Evolutionary conservation across 23 red algal species (phyloP), one percentile per base, ranked within the genome.

Genomic region (Gracilariopsis chorda): DNA sequence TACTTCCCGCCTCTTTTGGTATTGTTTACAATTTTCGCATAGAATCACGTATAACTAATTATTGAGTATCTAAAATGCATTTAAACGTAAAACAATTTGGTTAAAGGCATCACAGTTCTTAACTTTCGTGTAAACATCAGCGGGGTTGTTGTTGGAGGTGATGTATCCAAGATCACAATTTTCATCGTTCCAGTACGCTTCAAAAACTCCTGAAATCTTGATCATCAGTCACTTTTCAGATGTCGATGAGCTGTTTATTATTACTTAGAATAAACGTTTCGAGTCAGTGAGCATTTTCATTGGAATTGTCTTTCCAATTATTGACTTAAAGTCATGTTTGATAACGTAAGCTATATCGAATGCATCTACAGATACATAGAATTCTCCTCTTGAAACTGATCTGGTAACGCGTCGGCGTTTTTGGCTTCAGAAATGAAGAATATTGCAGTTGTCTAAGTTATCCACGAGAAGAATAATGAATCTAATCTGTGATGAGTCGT

Each of bases 151-250:
- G 14, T 27, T 69, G 29, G 62, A 69, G 12, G 12, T 20, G 14
- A 69, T 14, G 14, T 25, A 69, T 29, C 62, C 62, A n/a, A 69
- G 12, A 29, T 20, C 62, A 33, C 28, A 14, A 17, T 17, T 69
- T 25, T 14, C 29, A 12, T 69, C 16, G 12, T 33, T n/a, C 16
- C 28, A 13, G 62, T 69, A 69, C 14, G 75, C 75, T 53, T 80
- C 75, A 27, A 21, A 19, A 20, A 11, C 39, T 80, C 37, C 39
- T 1, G 16, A 1, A 3, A 89, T 2, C 10, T 89, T 33, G 13
- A 89, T 89, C 84, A 89, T 77, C 3, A 89, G 84, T 73, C 84
- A 51, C 32, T 57, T 89, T 43, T 89, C 84, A 13, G 28, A 42
- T 1, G 84, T 89, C 14, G 27, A 46, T 0, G 84, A 34, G 14